Conservation (phyloP, 352 stramenopile species). For the Pythium brassicae region DNA sequence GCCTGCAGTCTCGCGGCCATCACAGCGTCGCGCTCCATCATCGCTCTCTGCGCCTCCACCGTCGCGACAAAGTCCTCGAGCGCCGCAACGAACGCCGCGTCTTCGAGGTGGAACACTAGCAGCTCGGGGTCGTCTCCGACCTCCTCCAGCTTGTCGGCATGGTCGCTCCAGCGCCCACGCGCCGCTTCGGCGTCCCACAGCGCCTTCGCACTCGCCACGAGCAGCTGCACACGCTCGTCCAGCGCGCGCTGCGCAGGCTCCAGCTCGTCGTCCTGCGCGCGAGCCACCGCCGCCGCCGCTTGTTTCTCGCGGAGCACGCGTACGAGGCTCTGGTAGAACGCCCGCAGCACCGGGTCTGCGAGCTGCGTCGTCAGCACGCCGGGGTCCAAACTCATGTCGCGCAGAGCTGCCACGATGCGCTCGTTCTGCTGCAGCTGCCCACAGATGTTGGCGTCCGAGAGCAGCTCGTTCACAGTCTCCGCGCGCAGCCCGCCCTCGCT, state of each 20-base stretch:
- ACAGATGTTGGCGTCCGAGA: slow-evolving; percentile 42
- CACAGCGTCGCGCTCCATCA: neutral
- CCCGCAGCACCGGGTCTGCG: slow-evolving; percentile 29
- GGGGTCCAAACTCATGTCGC: slow-evolving; percentile 68
- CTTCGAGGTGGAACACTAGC: slow-evolving; percentile 61
- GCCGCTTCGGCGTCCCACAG: neutral
- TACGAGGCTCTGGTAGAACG: slow-evolving; percentile 56
- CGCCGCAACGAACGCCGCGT: slow-evolving; percentile 28
- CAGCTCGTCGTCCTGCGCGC: neutral
- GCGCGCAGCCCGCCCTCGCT: slow-evolving; percentile 24
- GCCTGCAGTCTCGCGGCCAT: slow-evolving; percentile 3
- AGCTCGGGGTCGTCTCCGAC: slow-evolving; percentile 65
- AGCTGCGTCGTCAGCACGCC: slow-evolving; percentile 43
- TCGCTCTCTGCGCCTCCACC: slow-evolving; percentile 18
- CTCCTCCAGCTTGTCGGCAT: slow-evolving; percentile 42
- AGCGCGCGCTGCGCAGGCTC: slow-evolving; percentile 14
- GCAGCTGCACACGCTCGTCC: slow-evolving; percentile 31
- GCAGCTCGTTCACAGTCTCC: slow-evolving; percentile 42
- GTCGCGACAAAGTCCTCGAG: slow-evolving; percentile 34
- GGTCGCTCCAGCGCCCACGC: slow-evolving; percentile 18
- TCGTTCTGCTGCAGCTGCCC: slow-evolving; percentile 31
- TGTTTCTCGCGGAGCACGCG: slow-evolving; percentile 23
- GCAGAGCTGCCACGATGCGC: slow-evolving; percentile 43
- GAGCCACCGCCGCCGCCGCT: slow-evolving; percentile 3
- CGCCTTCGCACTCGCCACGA: slow-evolving; percentile 12